phyloP scores from a whole-genome alignment of 805 yeast genomes.

The Groenewaldozyma salmanticensis region DNA sequence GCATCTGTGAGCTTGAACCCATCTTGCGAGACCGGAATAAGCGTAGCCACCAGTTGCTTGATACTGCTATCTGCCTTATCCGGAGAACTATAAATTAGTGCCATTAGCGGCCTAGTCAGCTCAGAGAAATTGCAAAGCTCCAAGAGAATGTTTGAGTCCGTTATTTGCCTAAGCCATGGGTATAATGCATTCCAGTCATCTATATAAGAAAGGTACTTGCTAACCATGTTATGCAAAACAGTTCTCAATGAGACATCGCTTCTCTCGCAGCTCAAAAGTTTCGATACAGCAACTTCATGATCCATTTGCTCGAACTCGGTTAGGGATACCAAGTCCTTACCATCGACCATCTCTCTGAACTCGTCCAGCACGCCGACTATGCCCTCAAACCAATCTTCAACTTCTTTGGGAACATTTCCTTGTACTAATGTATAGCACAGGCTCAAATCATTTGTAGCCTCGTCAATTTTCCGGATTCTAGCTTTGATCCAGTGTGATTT shows the following conservation, averaged over 20 bases:
- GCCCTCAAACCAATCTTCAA: slow-evolving; percentile 23
- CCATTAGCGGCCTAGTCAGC: slow-evolving; percentile 11
- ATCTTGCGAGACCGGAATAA: too few relatives aligned
- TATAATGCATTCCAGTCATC: slow-evolving; percentile 13
- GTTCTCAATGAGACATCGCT: slow-evolving; percentile 13
- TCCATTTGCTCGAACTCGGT: slow-evolving; percentile 15
- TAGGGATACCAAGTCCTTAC: slow-evolving; percentile 5
- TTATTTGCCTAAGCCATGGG: slow-evolving; percentile 11
- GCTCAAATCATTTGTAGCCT: slow-evolving; percentile 13
- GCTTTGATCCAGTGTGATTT: slow-evolving; percentile 18
- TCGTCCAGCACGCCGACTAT: slow-evolving; percentile 20
- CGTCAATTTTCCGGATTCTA: slow-evolving; percentile 23
- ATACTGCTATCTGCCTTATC: slow-evolving; percentile 1
- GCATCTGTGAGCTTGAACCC: neutral
- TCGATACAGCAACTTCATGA: slow-evolving; percentile 7
- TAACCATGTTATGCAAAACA: slow-evolving; percentile 19
- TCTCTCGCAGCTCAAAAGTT: slow-evolving; percentile 12
- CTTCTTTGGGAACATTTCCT: slow-evolving; percentile 12
- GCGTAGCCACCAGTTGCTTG: neutral
- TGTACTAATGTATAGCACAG: slow-evolving; percentile 7
- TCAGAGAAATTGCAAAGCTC: slow-evolving; percentile 11
- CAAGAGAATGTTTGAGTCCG: slow-evolving; percentile 11
- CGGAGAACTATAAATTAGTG: slow-evolving; percentile 14
- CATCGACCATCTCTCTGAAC: slow-evolving; percentile 11
- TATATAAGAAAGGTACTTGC: slow-evolving; percentile 22